These are phyloP conservation scores for Yamadazyma dushanensis DNA, from an alignment of 1,139 yeast species.

Conservation along the genomic window DNA sequence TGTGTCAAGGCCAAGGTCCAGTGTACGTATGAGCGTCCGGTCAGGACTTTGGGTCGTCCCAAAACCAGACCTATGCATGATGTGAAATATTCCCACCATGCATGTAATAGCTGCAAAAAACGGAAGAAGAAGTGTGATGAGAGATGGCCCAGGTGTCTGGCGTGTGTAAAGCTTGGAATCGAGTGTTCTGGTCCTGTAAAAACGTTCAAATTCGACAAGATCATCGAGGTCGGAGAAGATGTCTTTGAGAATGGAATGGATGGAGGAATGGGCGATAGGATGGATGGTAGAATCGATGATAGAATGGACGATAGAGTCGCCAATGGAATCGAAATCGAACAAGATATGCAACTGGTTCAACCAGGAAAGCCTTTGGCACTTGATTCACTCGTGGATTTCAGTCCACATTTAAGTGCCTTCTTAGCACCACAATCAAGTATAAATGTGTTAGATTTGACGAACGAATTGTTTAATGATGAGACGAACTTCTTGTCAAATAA, in stretches of 20 bases:
- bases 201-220: constrained; percentile 3
- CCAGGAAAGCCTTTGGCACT: no score
- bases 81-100: constrained; percentile 33
- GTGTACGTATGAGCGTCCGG: constrained; percentile 16
- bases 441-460: constrained; percentile 9
- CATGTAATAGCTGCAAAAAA: constrained; percentile 61
- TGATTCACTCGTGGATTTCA: background rate
- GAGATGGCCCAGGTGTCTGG: constrained; percentile 51
- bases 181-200: constrained; percentile 29
- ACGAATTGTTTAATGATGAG: constrained; percentile 10
- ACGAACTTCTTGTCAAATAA: constrained; percentile 10
- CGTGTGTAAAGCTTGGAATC: constrained; percentile 47
- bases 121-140: constrained; percentile 69
- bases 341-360: no score
- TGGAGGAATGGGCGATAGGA: background rate
- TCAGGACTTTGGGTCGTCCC: constrained; percentile 18
- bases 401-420: background rate
- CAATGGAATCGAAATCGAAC: background rate
- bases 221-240: no score
- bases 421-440: background rate
- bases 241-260: background rate
- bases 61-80: constrained; percentile 1
- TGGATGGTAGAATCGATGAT: background rate
- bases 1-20: constrained; percentile 9
- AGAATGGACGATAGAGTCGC: background rate